Evolutionary conservation across 23 red algal genomes (phyloP).

Genomic region (Rhodosorus marinus): DNA sequence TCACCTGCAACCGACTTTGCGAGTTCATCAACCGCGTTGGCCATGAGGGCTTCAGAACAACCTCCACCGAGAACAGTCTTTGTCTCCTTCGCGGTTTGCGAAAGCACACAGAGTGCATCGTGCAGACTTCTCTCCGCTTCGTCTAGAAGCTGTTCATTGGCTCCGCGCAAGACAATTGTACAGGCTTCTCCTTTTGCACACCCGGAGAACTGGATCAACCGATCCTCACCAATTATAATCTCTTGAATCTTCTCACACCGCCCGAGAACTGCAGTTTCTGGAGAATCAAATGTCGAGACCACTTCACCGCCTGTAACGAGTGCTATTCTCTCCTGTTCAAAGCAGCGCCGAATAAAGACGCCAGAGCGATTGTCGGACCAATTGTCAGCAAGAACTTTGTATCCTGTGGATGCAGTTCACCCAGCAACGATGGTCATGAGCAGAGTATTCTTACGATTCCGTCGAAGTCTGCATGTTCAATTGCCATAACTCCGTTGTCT

Average conservation of each 20-base stretch:
- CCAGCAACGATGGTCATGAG: too few relatives aligned
- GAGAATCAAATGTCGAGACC: conserved; percentile 93
- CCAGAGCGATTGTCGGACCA: too few relatives aligned
- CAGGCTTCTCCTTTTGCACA: conserved; percentile 69
- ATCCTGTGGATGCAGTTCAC: too few relatives aligned
- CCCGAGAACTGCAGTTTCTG: conserved; percentile 48
- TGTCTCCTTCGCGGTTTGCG: conserved; percentile 62
- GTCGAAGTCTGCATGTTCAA: conserved; percentile 99
- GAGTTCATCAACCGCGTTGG: conserved; percentile 77
- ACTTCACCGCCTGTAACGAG: conserved; percentile 86
- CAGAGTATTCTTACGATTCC: too few relatives aligned
- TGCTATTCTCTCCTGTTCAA: too few relatives aligned
- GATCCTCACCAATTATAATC: conserved; percentile 91
- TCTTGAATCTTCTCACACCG: conserved; percentile 60
- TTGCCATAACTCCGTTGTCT: conserved; percentile 63
- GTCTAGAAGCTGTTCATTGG: conserved; percentile 87
- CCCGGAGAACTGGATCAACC: conserved; percentile 72
- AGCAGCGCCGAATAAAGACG: too few relatives aligned
- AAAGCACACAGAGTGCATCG: conserved; percentile 87
- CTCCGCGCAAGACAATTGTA: conserved; percentile 81
- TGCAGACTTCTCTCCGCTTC: conserved; percentile 92
- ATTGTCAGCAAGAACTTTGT: too few relatives aligned
- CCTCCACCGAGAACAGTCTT: conserved; percentile 81
- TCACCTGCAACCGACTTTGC: conserved; percentile 47
- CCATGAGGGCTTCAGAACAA: conserved; percentile 80